Percentiles rank a stretch among this genome's conserved stretches.
phyloP scores from a whole-genome alignment of 352 stramenopile species.

The Globisporangium heterothallicum region DNA sequence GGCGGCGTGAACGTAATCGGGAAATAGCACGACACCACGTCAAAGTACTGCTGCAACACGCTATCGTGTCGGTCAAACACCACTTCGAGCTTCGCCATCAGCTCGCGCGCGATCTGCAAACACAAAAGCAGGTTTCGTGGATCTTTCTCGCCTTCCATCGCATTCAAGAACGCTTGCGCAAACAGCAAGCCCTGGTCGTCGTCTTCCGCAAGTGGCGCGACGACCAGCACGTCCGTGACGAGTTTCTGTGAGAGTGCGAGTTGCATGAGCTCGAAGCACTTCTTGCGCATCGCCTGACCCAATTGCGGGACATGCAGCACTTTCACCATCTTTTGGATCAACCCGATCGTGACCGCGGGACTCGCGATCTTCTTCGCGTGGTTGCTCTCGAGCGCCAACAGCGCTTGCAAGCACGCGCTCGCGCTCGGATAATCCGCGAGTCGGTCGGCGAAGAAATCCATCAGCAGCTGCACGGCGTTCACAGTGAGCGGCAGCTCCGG shows the following conservation, averaged over 20 bases:
- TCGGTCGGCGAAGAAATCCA: constrained; percentile 83
- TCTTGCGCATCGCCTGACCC: constrained; percentile 81
- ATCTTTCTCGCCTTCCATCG: constrained; percentile 89
- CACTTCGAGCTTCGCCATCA: constrained; percentile 48
- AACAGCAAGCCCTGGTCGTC: constrained; percentile 50
- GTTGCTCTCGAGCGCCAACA: constrained; percentile 67
- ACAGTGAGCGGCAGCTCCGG: constrained; percentile 74
- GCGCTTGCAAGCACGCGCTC: constrained; percentile 65
- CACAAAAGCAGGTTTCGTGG: constrained; percentile 81
- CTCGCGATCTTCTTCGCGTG: constrained; percentile 53
- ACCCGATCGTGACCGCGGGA: constrained; percentile 39
- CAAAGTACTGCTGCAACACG: constrained; percentile 81
- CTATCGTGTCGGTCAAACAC: constrained; percentile 66
- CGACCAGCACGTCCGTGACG: constrained; percentile 48
- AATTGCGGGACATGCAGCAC: constrained; percentile 76
- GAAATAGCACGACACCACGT: constrained; percentile 90
- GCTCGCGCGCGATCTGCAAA: constrained; percentile 58
- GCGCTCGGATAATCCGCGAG: constrained; percentile 82
- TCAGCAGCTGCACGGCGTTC: constrained; percentile 66
- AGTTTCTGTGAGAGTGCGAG: constrained; percentile 51
- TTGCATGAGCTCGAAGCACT: constrained; percentile 80
- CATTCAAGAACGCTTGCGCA: constrained; percentile 66
- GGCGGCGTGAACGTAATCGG: constrained; percentile 90
- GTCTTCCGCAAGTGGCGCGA: constrained; percentile 19
- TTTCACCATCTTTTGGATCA: constrained; percentile 60